Evolutionary conservation across 1,139 yeast species (phyloP).

Genomic region (Zygosaccharomyces sapae): DNA sequence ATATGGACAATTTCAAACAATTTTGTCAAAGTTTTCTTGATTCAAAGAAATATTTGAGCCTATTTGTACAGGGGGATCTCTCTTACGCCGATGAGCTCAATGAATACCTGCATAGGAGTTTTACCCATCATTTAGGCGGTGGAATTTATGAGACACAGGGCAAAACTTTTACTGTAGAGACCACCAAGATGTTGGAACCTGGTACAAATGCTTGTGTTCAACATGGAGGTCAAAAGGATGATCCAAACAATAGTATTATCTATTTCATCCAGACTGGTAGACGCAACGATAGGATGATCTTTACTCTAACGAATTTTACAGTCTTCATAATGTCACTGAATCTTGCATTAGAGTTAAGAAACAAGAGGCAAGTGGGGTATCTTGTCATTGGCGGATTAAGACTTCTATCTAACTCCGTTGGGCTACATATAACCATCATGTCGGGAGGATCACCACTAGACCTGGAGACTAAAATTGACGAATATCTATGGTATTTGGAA

Average conservation of each 20-base stretch:
- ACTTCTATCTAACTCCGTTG: constrained; percentile 47
- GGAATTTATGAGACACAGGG: background rate
- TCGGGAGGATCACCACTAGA: constrained; percentile 42
- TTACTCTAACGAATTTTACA: constrained; percentile 44
- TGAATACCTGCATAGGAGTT: constrained; percentile 19
- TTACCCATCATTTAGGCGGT: constrained; percentile 23
- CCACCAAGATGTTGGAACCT: constrained; percentile 39
- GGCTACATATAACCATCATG: constrained; percentile 51
- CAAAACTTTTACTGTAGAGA: constrained; percentile 15
- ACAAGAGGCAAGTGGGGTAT: constrained; percentile 56
- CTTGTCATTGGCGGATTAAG: constrained; percentile 53
- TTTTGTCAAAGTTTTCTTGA: constrained; percentile 33
- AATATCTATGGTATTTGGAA: constrained; percentile 43
- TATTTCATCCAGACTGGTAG: constrained; percentile 54
- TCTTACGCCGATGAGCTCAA: constrained; percentile 29
- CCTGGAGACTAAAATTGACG: constrained; percentile 45
- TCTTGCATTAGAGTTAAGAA: constrained; percentile 47
- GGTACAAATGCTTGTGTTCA: constrained; percentile 39
- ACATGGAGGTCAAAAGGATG: constrained; percentile 38
- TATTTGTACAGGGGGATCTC: constrained; percentile 51
- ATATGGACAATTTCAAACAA: constrained; percentile 39
- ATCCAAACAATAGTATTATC: constrained; percentile 48
- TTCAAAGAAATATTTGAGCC: constrained; percentile 37
- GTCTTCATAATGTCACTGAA: constrained; percentile 44
- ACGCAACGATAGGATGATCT: constrained; percentile 36